Conservation (phyloP, 305 asterid genomes). For the Vinca major region DNA sequence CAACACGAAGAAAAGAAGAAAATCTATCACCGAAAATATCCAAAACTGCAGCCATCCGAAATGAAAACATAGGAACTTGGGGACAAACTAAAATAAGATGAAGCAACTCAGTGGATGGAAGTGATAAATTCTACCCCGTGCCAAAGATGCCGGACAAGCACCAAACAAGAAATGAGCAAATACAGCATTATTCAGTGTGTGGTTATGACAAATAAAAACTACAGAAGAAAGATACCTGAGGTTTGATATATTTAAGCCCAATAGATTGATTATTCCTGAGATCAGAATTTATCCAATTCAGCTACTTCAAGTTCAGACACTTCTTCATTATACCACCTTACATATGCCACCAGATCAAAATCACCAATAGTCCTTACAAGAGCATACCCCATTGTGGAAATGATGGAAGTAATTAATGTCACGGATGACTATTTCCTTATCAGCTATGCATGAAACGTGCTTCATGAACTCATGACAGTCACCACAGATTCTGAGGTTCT, state of each 20-base stretch:
- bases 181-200: background rate
- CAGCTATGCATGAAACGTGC: constrained; percentile 38
- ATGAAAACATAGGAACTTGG: background rate
- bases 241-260: background rate
- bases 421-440: constrained; percentile 57
- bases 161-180: background rate
- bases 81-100: background rate
- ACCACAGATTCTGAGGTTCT: constrained; percentile 77
- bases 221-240: background rate
- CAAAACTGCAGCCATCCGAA: background rate
- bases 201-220: background rate
- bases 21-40: background rate
- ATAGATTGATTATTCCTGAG: background rate
- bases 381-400: constrained; percentile 53
- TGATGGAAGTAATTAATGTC: constrained; percentile 63
- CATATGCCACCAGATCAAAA: constrained; percentile 6
- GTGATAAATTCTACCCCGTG: background rate
- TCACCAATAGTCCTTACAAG: constrained; percentile 82
- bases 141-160: background rate
- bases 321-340: background rate
- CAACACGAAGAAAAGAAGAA: background rate
- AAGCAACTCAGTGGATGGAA: background rate
- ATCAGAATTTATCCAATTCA: background rate
- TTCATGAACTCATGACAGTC: constrained; percentile 88
- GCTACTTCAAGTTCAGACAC: background rate